Percentiles rank a stretch among this genome's conserved stretches.
phyloP scores from a whole-genome alignment of 306 rosid genomes.

The Rosa chinensis region DNA sequence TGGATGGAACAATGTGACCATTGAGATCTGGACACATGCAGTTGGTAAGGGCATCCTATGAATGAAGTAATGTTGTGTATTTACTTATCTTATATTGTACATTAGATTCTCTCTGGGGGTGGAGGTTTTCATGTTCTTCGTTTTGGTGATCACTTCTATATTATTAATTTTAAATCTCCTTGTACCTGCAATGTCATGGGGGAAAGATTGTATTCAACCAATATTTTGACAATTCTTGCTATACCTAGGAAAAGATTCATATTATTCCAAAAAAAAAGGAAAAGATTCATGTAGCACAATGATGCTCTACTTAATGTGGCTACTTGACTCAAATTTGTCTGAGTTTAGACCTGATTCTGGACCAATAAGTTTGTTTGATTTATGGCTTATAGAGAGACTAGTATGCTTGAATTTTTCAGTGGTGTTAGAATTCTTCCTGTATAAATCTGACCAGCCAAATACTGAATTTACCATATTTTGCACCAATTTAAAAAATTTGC shows the following conservation, averaged over 20 bases:
- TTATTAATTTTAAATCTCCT: background rate
- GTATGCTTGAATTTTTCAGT: background rate
- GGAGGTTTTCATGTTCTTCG: background rate
- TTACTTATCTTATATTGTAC: background rate
- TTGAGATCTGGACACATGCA: slow-evolving; percentile 88
- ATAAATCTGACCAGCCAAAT: background rate
- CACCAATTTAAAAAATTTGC: background rate
- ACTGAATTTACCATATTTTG: background rate
- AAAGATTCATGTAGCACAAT: background rate
- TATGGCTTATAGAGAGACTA: background rate
- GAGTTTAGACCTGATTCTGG: background rate
- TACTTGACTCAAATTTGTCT: background rate
- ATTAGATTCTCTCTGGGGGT: background rate
- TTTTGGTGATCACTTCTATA: background rate
- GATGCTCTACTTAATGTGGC: background rate
- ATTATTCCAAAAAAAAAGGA: background rate
- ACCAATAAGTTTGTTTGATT: background rate
- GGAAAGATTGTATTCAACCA: background rate
- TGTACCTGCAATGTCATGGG: background rate
- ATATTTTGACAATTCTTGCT: background rate
- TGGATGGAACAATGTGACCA: slow-evolving; percentile 77
- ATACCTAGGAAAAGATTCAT: background rate
- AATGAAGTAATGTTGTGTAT: slow-evolving; percentile 2
- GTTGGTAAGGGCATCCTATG: slow-evolving; percentile 50
- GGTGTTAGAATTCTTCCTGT: background rate